These are phyloP conservation scores for Chlamydomonas incerta DNA, from an alignment of 139 green algal species.

Conservation along the genomic window DNA sequence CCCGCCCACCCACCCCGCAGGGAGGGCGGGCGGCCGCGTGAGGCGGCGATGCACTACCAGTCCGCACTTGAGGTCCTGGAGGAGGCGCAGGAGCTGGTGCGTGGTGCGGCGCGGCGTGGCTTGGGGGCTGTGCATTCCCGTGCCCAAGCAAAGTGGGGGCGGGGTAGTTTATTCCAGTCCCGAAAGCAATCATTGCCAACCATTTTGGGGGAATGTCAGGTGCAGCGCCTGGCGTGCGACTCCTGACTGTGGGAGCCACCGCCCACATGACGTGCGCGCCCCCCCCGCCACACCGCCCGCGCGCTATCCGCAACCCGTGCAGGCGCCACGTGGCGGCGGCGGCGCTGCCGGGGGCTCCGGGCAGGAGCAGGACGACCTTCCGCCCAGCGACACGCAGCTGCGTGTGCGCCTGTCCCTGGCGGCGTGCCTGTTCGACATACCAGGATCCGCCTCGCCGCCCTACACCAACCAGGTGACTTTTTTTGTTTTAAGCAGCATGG, in stretches of 20 bases:
- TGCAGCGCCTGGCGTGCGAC: too few relatives aligned
- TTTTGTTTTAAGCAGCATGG: too few relatives aligned
- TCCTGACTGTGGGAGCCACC: too few relatives aligned
- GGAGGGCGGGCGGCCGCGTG: background rate
- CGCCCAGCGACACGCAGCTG: background rate
- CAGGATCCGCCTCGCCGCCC: background rate
- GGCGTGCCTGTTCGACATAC: slow-evolving; percentile 20
- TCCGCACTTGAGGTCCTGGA: slow-evolving; percentile 1
- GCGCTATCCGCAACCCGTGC: too few relatives aligned
- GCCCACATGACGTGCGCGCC: too few relatives aligned
- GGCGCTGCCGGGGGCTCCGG: background rate
- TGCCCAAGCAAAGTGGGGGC: too few relatives aligned
- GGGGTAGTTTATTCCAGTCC: too few relatives aligned
- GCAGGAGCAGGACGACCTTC: background rate
- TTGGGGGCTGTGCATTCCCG: background rate
- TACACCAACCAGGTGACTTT: background rate
- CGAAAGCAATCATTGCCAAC: too few relatives aligned
- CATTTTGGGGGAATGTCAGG: too few relatives aligned
- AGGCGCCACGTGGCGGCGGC: background rate
- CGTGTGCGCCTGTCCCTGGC: slow-evolving; percentile 31
- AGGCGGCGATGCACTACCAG: slow-evolving; percentile 35
- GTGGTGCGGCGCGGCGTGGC: background rate
- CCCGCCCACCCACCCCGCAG: background rate
- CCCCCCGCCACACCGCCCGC: too few relatives aligned
- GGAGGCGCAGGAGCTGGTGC: background rate